Base-by-base conservation (phyloP, 345 rosid species). In the Conringia planisiliqua region DNA sequence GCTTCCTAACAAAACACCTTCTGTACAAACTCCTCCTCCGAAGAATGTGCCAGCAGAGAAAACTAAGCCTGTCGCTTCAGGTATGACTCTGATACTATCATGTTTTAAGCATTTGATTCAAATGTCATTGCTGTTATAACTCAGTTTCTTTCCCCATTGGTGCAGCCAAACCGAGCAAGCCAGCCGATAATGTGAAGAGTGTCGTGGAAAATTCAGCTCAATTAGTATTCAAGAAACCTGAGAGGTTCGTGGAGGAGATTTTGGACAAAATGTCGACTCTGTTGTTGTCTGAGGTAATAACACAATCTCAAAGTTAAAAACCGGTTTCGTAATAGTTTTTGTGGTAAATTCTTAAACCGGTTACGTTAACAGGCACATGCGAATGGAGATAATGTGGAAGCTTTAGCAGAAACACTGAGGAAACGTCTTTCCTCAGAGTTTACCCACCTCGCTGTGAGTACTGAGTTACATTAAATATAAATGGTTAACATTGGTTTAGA, bases 191-290 rank as follows among this genome's bases (percentile, higher is more conserved):
- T 1, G 79, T 16, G 12, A 79, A 84, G 68, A 84, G 81, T 73
- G 72, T 70, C 7, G 83, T 70, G 75, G 83, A 62, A 9, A 79
- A 78, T 62, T 35, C 85, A 5, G 66, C 47, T 20, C 68, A 58
- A 32, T 71, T 78, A 10, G 65, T 79, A 58, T 80, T 73, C 75
- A 79, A 83, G 11, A 84, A 84, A 62, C 78, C 86, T 6, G 90
- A 73, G 77, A 83, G 75, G 42, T 85, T 94, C 46, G 93, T 85
- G 71, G 91, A 90, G 56, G 91, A 94, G 76, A 80, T 90, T 69
- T 77, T 91, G 58, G 73, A 85, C 56, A 91, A 78, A 76, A 80
- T 86, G 24, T 84, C 92, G 14, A 70, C 86, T 71, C 66, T 85
- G 27, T 55, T 88, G 71, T 83, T 88, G 55, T 83, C 93, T 20